Evolutionary conservation across 257 asterid species (phyloP).

Genomic region (Solanum ahanhuiri): DNA sequence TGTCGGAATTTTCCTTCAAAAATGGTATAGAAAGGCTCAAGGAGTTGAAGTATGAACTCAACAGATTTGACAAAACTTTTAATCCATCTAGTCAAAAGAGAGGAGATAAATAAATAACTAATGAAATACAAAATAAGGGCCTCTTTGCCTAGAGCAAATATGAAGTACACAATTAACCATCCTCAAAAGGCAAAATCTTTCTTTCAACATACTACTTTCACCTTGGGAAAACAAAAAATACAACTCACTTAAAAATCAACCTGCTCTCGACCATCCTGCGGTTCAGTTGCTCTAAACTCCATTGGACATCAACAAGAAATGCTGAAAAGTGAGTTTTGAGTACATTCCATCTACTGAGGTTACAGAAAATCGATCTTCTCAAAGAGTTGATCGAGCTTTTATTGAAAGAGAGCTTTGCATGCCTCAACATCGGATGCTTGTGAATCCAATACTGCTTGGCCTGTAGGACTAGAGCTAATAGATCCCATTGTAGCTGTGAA

Average conservation of each 20-base stretch:
- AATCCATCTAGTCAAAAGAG: slow-evolving; percentile 25
- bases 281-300: slow-evolving; percentile 2
- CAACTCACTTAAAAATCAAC: slow-evolving; percentile 25
- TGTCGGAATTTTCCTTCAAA: neutral
- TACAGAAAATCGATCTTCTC: slow-evolving; percentile 4
- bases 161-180: slow-evolving; percentile 27
- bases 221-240: slow-evolving; percentile 30
- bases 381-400: slow-evolving; percentile 2
- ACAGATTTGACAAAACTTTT: slow-evolving; percentile 28
- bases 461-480: slow-evolving; percentile 33
- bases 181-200: slow-evolving; percentile 23
- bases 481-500: slow-evolving; percentile 26
- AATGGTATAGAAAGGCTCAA: slow-evolving; percentile 14
- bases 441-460: slow-evolving; percentile 45
- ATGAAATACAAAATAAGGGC: slow-evolving; percentile 39
- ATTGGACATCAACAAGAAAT: neutral
- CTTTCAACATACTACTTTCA: slow-evolving; percentile 18
- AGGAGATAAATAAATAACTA: slow-evolving; percentile 23
- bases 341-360: slow-evolving; percentile 12
- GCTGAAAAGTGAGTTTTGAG: slow-evolving; percentile 10
- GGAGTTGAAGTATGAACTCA: slow-evolving; percentile 34
- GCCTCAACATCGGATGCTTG: slow-evolving; percentile 60
- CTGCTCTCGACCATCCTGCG: slow-evolving; percentile 12
- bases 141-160: slow-evolving; percentile 20
- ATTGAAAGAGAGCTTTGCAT: slow-evolving; percentile 47